Evolutionary conservation across 2,329 filamentous ascomycete genomes (phyloP), one percentile per base, ranked within the genome.

Genomic region (Nakataea oryzae): DNA sequence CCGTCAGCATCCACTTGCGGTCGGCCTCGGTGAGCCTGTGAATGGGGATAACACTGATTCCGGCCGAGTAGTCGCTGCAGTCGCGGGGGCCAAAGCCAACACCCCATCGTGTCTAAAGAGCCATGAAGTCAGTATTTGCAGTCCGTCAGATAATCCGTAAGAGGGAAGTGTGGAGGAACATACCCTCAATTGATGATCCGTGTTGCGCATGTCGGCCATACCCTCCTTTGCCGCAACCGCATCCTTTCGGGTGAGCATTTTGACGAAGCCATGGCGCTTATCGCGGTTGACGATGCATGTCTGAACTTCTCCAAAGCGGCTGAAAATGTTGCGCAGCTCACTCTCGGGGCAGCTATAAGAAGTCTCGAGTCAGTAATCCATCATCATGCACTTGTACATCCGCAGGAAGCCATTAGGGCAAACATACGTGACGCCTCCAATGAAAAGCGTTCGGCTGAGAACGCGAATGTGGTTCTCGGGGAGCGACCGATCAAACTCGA

Each of bases 281-380:
- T 99, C 95, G 70, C 91, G 89, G 77, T 99, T 97, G 67, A 97
- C 93, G 67, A 99, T 99, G 75, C 93, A 97, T 1, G 93, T 97
- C 75, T 99, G 95, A 4, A 99, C 95, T 61, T 87, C 81, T 63
- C 95, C 95, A 71, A 87, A 96, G 57, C 86, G 86, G 70, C 79
- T 81, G 74, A 99, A 99, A 57, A 96, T 86, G 60, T 78, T 78
- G 61, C 92, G 87, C 61, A 99, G 81, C 72, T 97, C 92, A 63
- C 82, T 79, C 74, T 99, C 93, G 8, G 89, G 87, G 63, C 85
- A 88, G 6, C 54, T 56, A 29, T 3, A 50, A n/a, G 21, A 9
- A 50, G 3, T n/a, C 41, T 47, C 41, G 7, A 50, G 41, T 50
- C n/a, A 7, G 41, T 50, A 17, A 50, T n/a, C n/a, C 21, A n/a